Evolutionary conservation across 176 grass and related monocot genomes (phyloP).

Genomic region (Aegilops umbellulata): DNA sequence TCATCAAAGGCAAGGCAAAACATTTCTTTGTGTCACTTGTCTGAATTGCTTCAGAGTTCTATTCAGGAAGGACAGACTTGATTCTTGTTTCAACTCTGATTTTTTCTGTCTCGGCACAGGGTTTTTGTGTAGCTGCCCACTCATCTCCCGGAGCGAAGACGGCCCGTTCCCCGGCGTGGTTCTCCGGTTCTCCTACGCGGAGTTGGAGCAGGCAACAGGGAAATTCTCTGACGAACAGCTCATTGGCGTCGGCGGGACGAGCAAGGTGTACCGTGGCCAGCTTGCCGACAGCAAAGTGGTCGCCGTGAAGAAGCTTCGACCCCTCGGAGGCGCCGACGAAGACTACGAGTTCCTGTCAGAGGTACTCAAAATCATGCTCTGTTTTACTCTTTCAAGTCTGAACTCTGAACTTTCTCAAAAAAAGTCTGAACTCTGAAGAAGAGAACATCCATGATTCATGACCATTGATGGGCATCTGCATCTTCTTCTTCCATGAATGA

Average conservation of each 20-base stretch:
- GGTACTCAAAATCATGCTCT: conserved; percentile 27
- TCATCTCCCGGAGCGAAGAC: conserved; percentile 25
- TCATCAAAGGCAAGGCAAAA: conserved; percentile 48
- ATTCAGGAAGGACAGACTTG: not conserved
- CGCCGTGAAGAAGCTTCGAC: conserved; percentile 87
- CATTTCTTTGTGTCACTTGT: not conserved
- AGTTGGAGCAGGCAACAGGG: conserved; percentile 72
- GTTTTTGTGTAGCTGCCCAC: conserved; percentile 44
- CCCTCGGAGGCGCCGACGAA: conserved; percentile 56
- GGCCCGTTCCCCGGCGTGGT: conserved; percentile 55
- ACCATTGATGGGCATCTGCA: not conserved
- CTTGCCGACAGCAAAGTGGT: conserved; percentile 63
- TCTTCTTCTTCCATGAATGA: not conserved
- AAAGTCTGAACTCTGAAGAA: not conserved
- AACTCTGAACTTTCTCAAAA: no score
- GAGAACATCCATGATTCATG: no score
- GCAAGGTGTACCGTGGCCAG: conserved; percentile 83
- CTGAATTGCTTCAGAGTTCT: not conserved
- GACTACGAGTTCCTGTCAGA: conserved; percentile 84
- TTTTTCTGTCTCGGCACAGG: conserved; percentile 18
- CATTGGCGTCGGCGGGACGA: conserved; percentile 75
- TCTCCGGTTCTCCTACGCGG: conserved; percentile 60
- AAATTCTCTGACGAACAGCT: conserved; percentile 69
- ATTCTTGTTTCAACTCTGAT: conserved; percentile 21
- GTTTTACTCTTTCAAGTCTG: not conserved